Conservation (phyloP, 148 eudicot species). For the Cornus controversa region DNA sequence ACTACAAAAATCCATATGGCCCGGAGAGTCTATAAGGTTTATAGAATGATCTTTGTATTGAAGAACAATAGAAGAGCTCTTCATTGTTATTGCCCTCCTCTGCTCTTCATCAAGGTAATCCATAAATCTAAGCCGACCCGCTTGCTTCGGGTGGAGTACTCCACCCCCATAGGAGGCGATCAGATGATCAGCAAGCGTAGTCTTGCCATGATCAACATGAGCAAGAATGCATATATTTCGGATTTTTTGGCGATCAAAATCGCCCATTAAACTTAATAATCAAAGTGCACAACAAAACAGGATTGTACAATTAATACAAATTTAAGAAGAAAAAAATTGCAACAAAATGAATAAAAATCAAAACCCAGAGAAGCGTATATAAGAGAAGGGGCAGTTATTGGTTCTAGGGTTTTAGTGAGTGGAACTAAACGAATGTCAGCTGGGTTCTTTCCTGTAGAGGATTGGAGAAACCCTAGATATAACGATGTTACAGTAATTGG, state of each 20-base stretch:
- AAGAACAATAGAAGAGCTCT: conserved; percentile 78
- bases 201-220: conserved; percentile 95
- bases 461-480: conserved; percentile 7
- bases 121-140: conserved; percentile 76
- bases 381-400: neutral
- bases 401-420: neutral
- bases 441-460: conserved; percentile 14
- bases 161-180: conserved; percentile 80
- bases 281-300: neutral
- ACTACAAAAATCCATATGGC: conserved; percentile 96
- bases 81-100: conserved; percentile 91
- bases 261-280: conserved; percentile 23
- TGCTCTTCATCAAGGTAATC: conserved; percentile 94
- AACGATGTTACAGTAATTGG: neutral
- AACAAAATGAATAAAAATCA: neutral
- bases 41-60: conserved; percentile 43
- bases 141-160: conserved; percentile 84
- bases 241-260: conserved; percentile 39
- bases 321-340: neutral
- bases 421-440: neutral
- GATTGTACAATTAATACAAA: neutral
- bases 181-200: conserved; percentile 92
- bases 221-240: conserved; percentile 93
- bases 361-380: neutral
- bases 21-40: conserved; percentile 91